These are phyloP conservation scores for Benincasa hispida DNA, from an alignment of 306 rosid genomes.

Conservation along the genomic window DNA sequence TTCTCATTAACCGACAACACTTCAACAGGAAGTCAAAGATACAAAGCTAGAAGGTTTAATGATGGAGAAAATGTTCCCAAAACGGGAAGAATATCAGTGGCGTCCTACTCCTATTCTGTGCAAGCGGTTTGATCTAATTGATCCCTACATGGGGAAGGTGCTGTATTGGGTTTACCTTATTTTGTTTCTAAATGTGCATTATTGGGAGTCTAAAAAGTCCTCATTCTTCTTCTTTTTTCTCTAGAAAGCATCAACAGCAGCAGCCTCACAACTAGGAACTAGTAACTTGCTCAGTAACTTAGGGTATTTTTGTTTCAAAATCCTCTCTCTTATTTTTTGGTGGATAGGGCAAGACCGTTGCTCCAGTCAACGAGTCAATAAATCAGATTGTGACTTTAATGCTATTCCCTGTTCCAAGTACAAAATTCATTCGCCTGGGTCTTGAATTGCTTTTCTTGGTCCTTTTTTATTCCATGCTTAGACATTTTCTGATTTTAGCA, in stretches of 20 bases:
- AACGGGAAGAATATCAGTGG: constrained; percentile 89
- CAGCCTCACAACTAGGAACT: background rate
- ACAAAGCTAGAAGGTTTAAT: constrained; percentile 32
- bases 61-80: constrained; percentile 45
- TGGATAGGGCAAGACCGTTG: background rate
- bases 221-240: background rate
- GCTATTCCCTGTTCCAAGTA: background rate
- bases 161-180: background rate
- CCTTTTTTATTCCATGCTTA: background rate
- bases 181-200: background rate
- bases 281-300: background rate
- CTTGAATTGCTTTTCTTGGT: background rate
- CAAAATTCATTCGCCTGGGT: background rate
- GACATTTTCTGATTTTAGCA: background rate
- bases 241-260: background rate
- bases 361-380: background rate
- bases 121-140: constrained; percentile 95
- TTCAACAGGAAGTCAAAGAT: constrained; percentile 53
- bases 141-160: constrained; percentile 98
- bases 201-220: background rate
- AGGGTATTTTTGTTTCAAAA: background rate
- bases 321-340: background rate
- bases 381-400: background rate
- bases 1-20: constrained; percentile 16
- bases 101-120: constrained; percentile 84